Base-by-base conservation (phyloP, 2,329 filamentous ascomycete species). In the Lachnellula occidentalis region DNA sequence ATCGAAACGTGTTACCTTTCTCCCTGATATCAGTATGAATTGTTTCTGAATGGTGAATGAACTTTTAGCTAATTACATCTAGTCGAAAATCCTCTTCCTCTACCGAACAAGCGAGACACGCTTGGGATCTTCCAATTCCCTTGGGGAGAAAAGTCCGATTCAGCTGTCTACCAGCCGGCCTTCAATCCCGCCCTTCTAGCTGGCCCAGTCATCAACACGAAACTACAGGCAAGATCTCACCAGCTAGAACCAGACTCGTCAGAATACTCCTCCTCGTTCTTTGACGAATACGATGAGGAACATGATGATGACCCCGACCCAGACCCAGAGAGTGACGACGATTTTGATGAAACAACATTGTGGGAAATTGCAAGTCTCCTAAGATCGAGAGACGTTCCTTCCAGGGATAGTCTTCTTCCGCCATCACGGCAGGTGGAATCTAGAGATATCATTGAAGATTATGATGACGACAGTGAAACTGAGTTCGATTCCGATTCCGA, bases 111-210 rank as follows among this genome's bases (percentile, higher is more conserved):
- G 68, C 74, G 77, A 42, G 80, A 76, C 12, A 84, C 81, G 11
- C 73, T 86, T 17, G 83, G 82, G 5, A 80, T 86, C 62, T 86
- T 84, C 71, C 80, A 83, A 61, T 85, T 85, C 60, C 81, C 83
- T 2, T 85, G 81, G 80, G 83, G 83, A 14, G 82, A 85, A 69
- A 78, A 71, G 61, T 85, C 82, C 19, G 81, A 85, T 66, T 75
- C 74, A 51, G 77, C 77, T 9, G 56, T 67, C 6, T 66, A 77
- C 69, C 27, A 66, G 77, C 52, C 73, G 73, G 58, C 67, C 69
- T 52, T 70, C 45, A 60, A 61, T n/a, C 55, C 60, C 45, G 48
- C 47, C 36, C 47, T 64, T 14, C 48, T 59, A 2, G 39, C 61
- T 12, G 57, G 52, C 15, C 58, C 60, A 51, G 46, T 58, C 6